Evolutionary conservation across 441 rosid species (phyloP).

Genomic region (Populus tomentosa): DNA sequence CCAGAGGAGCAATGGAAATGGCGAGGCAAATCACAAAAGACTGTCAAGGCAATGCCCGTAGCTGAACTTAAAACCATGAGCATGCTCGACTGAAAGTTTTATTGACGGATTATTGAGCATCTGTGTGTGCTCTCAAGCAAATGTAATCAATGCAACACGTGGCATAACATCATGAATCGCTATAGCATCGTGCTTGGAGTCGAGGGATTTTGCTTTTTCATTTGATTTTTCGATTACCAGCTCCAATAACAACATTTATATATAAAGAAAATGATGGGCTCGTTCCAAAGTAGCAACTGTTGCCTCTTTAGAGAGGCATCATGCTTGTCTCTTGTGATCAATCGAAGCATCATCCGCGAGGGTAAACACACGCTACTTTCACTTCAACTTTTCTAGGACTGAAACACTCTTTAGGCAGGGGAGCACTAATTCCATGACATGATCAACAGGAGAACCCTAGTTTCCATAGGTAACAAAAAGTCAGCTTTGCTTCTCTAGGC

Average conservation of each 20-base stretch:
- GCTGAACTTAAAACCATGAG: too few species aligned
- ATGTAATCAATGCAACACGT: neutral
- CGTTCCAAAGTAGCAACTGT: neutral
- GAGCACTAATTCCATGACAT: slow-evolving; percentile 6
- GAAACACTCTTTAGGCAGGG: slow-evolving; percentile 4
- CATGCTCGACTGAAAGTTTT: too few species aligned
- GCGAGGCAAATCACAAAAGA: too few species aligned
- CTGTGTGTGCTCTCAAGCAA: neutral
- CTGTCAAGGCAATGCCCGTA: too few species aligned
- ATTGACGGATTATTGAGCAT: too few species aligned
- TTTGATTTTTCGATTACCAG: too few species aligned
- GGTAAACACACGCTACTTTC: neutral
- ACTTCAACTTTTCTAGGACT: neutral
- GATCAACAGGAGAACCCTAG: neutral
- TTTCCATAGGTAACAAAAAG: neutral
- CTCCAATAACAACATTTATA: too few species aligned
- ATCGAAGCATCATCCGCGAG: slow-evolving; percentile 1
- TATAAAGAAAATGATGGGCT: neutral
- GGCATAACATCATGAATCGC: neutral
- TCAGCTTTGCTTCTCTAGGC: neutral
- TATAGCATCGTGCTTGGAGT: neutral
- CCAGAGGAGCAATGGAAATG: too few species aligned
- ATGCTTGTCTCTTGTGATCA: slow-evolving; percentile 1
- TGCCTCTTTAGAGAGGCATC: neutral
- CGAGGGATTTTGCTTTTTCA: too few species aligned